Evolutionary conservation across 2,329 filamentous ascomycete species (phyloP).

Genomic region (Sporothrix mexicana): DNA sequence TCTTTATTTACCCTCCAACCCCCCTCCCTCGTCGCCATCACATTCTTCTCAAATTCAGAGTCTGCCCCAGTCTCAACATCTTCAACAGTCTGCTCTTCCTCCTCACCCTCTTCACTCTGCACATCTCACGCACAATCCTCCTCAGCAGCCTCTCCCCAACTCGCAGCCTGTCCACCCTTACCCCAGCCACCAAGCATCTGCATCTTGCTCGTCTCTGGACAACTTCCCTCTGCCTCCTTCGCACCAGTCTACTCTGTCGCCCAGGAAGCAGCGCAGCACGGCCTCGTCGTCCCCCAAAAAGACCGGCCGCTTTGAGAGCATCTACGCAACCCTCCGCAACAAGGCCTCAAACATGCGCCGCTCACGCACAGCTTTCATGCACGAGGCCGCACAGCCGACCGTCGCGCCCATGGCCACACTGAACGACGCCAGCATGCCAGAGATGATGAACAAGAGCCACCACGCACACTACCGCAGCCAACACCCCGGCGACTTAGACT

Average conservation of each 20-base stretch:
- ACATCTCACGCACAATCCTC: conserved; percentile 21
- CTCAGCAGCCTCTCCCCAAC: conserved; percentile 3
- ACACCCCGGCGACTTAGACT: neutral
- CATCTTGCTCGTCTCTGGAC: conserved; percentile 34
- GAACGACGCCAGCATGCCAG: conserved; percentile 22
- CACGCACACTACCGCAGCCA: conserved; percentile 29
- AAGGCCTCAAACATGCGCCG: conserved; percentile 41
- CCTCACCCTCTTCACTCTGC: conserved; percentile 29
- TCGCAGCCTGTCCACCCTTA: conserved; percentile 15
- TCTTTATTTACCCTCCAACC: conserved; percentile 31
- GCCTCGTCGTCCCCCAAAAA: conserved; percentile 38
- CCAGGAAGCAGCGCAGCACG: conserved; percentile 30
- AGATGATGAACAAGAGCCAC: conserved; percentile 16
- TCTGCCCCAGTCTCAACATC: conserved; percentile 26
- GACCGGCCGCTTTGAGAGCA: conserved; percentile 41
- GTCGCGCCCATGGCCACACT: conserved; percentile 37
- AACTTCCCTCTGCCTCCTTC: conserved; percentile 20
- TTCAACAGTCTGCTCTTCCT: conserved; percentile 31
- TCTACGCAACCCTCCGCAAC: conserved; percentile 44
- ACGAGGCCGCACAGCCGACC: conserved; percentile 34
- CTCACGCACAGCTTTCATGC: conserved; percentile 31
- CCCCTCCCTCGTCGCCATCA: conserved; percentile 27
- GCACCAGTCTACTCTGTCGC: neutral
- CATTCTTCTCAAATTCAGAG: conserved; percentile 3
- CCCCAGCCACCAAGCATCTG: conserved; percentile 18